Evolutionary conservation across 2,329 filamentous ascomycete genomes (phyloP).

Genomic region (Apiospora rasikravindrae): DNA sequence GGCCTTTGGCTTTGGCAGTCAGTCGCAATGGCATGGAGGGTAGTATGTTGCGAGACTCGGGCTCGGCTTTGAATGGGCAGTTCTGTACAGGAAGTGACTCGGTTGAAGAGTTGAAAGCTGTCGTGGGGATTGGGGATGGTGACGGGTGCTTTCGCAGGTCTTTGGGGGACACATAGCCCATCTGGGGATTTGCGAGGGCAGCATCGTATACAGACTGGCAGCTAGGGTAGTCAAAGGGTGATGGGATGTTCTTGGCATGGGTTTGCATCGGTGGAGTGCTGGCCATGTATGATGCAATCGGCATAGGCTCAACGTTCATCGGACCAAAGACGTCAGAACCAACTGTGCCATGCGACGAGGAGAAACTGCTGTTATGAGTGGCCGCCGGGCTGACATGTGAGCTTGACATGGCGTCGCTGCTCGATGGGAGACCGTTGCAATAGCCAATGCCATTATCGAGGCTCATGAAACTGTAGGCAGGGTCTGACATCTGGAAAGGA

Average conservation of each 20-base stretch:
- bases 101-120: neutral
- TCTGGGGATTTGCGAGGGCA: neutral
- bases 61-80: neutral
- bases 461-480: neutral
- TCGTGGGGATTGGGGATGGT: neutral
- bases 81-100: neutral
- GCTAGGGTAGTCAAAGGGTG: neutral
- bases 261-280: constrained; percentile 1
- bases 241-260: neutral
- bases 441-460: constrained; percentile 11
- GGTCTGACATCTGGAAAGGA: neutral
- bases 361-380: constrained; percentile 15
- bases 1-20: constrained; percentile 3
- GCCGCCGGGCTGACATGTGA: constrained; percentile 10
- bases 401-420: neutral
- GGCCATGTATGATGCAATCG: neutral
- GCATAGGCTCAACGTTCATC: constrained; percentile 12
- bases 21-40: neutral
- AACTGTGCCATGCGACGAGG: constrained; percentile 11
- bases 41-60: neutral
- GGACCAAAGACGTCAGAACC: constrained; percentile 15
- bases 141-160: constrained; percentile 9
- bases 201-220: neutral
- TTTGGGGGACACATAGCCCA: constrained; percentile 2
- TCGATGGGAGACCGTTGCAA: neutral